phyloP scores from a whole-genome alignment of 2,329 filamentous ascomycete species.

The Aspergillus quadricinctus region DNA sequence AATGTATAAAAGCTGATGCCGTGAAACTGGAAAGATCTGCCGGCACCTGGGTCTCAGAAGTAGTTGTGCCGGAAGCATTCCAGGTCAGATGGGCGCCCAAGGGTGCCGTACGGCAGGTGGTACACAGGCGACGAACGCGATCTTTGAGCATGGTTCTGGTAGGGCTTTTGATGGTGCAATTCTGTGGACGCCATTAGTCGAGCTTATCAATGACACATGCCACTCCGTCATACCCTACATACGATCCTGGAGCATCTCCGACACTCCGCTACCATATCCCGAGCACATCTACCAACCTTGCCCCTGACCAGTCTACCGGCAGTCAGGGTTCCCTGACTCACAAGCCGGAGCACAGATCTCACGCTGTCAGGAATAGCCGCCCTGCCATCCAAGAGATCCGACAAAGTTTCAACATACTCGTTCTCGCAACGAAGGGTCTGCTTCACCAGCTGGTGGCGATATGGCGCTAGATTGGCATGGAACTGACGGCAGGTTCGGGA shows the following conservation, averaged over 20 bases:
- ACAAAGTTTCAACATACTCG: constrained; percentile 50
- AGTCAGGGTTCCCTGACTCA: constrained; percentile 26
- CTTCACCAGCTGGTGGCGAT: constrained; percentile 66
- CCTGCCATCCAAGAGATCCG: constrained; percentile 41
- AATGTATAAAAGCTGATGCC: constrained; percentile 49
- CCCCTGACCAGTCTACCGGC: constrained; percentile 51
- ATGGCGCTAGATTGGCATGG: constrained; percentile 72
- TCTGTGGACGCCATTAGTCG: constrained; percentile 51
- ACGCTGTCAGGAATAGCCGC: constrained; percentile 27
- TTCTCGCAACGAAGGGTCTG: constrained; percentile 77
- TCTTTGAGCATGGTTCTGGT: constrained; percentile 62
- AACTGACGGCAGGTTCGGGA: constrained; percentile 78
- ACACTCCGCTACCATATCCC: constrained; percentile 82
- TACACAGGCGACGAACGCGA: constrained; percentile 77
- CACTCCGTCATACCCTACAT: constrained; percentile 64
- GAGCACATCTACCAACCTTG: constrained; percentile 73
- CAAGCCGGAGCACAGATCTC: constrained; percentile 26
- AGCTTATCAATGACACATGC: not conserved
- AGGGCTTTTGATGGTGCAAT: constrained; percentile 83
- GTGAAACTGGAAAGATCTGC: constrained; percentile 39
- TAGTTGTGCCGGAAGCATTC: constrained; percentile 29
- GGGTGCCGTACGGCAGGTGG: constrained; percentile 67
- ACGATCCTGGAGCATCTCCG: constrained; percentile 71
- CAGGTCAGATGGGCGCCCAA: constrained; percentile 41
- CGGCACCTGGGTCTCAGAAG: constrained; percentile 11